Evolutionary conservation across 2,329 filamentous ascomycete species (phyloP).

Genomic region (Penicillium nordicum): DNA sequence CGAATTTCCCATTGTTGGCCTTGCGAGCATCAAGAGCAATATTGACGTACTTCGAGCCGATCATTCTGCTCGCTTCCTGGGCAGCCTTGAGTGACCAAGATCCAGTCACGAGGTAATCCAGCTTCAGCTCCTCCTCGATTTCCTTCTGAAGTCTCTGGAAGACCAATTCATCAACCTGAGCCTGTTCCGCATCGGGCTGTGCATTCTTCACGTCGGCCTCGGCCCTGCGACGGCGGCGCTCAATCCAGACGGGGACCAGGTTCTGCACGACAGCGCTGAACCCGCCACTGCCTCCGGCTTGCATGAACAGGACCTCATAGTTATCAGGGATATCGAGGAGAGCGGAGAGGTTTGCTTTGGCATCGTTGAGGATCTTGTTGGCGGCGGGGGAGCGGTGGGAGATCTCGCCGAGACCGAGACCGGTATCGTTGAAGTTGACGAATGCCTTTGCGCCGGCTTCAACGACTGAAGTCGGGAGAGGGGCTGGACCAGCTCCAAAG

Average conservation of each 20-base stretch:
- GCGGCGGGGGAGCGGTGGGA: conserved; percentile 82
- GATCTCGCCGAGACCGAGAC: conserved; percentile 84
- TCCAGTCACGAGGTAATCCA: conserved; percentile 90
- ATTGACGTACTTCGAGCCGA: conserved; percentile 75
- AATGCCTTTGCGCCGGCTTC: conserved; percentile 73
- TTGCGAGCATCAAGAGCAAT: conserved; percentile 65
- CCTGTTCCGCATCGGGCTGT: conserved; percentile 44
- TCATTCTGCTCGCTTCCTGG: conserved; percentile 73
- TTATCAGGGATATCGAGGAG: conserved; percentile 79
- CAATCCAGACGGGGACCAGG: conserved; percentile 77
- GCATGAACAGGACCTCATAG: conserved; percentile 72
- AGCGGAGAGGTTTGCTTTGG: conserved; percentile 68
- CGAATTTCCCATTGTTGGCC: conserved; percentile 75
- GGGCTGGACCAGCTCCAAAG: conserved; percentile 88
- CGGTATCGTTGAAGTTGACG: conserved; percentile 75
- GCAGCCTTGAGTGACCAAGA: conserved; percentile 87
- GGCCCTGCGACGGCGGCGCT: conserved; percentile 60
- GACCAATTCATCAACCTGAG: conserved; percentile 55
- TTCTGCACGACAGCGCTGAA: conserved; percentile 85
- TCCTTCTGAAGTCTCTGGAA: conserved; percentile 60
- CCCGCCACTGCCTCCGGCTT: conserved; percentile 76
- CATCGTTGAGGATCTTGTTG: conserved; percentile 70
- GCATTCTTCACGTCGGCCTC: conserved; percentile 51
- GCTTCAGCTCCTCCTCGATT: conserved; percentile 66
- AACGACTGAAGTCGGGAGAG: conserved; percentile 76